Evolutionary conservation across 2,329 filamentous ascomycete genomes (phyloP), one percentile per base, ranked within the genome.

Genomic region (Neonectria coccinea): DNA sequence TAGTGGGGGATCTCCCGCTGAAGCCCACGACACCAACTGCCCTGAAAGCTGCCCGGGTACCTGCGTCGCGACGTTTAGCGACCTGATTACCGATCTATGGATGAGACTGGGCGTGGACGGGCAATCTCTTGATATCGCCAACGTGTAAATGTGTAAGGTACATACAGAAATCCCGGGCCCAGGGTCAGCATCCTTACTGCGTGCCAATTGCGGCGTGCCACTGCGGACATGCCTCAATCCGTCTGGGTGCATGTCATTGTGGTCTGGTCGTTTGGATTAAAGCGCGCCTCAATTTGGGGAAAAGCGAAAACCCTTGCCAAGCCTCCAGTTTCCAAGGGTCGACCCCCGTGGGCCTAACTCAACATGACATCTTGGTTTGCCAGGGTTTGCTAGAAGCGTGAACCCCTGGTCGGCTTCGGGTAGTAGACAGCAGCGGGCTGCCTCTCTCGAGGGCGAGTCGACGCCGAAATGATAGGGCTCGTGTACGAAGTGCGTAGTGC

Each of bases 161-260:
- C 4, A 8, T 42, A 20, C 4, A 8, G 39, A 41, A 6, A 36
- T 16, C 11, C 5, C 6, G 16, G 33, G 33, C 25, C 45, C 8
- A 16, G 20, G 20, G 20, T 27, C 22, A 11, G 20, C n/a, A 31
- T 29, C 45, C 45, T 29, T 11, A 29, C 45, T 29, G 45, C 12
- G 31, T 36, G 5, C 11, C 11, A 11, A 36, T 5, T 16, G 4
- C 14, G 2, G 6, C 36, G 36, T 39, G 36, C 36, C 16, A 39
- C 39, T 42, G 39, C n/a, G n/a, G 14, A 33, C 20, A 41, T 50
- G 51, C 47, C 44, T 51, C 53, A 45, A 62, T 48, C 22, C n/a
- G 51, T 25, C 31, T 42, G 25, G 29, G 36, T 41, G 66, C 27
- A 65, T 64, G 58, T 45, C 58, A 64, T 67, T 51, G 41, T 56